A percentile compares a stretch with the other conserved stretches of the same genome.
phyloP scores from a whole-genome alignment of 176 grass and related monocot species.

The Triticum urartu region DNA sequence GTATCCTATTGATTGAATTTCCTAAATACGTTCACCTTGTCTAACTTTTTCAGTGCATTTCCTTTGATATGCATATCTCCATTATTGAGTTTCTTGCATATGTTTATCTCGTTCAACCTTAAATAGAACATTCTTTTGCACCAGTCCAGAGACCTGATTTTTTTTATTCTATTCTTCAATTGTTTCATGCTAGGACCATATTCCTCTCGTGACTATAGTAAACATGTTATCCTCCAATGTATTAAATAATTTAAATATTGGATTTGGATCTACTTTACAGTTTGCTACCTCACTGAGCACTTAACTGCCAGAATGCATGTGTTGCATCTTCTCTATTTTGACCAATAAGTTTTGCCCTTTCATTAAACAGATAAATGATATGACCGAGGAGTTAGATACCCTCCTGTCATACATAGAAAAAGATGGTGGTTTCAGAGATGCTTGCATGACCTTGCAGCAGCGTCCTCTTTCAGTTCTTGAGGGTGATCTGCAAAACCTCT shows the following conservation, averaged over 20 bases:
- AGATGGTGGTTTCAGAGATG: constrained; percentile 81
- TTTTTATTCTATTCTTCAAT: constrained; percentile 13
- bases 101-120: background rate
- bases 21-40: background rate
- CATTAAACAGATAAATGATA: constrained; percentile 67
- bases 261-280: constrained; percentile 12
- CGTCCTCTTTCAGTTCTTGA: constrained; percentile 56
- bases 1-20: background rate
- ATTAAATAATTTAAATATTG: constrained; percentile 22
- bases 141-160: background rate
- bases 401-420: constrained; percentile 72
- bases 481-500: constrained; percentile 61
- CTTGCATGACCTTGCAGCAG: constrained; percentile 74
- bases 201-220: background rate
- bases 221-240: constrained; percentile 19
- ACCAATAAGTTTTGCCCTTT: constrained; percentile 15
- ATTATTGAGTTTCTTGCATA: background rate
- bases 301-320: background rate
- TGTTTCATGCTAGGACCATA: constrained; percentile 14
- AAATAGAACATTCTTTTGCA: background rate
- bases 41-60: background rate
- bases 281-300: background rate
- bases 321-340: background rate
- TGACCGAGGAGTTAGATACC: constrained; percentile 74
- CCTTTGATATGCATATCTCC: background rate